Conservation (phyloP, 768 basidiomycete genomes). For the Macrocybe gigantea region DNA sequence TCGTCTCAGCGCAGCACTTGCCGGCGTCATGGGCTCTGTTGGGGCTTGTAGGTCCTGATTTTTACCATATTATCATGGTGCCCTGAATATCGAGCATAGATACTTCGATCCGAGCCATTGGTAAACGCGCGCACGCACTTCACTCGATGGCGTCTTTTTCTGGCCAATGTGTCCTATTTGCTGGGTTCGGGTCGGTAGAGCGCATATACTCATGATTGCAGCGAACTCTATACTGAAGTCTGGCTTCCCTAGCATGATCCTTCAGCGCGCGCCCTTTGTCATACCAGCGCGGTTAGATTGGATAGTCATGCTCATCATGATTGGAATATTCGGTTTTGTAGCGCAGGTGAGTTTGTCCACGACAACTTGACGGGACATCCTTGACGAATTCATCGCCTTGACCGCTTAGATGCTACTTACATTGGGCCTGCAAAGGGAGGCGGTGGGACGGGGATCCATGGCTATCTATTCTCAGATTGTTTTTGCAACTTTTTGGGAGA, state of each 20-base stretch:
- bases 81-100: slow-evolving; percentile 15
- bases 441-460: slow-evolving; percentile 47
- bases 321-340: slow-evolving; percentile 47
- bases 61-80: neutral
- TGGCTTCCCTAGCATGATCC: slow-evolving; percentile 31
- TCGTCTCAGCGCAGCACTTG: slow-evolving; percentile 43
- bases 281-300: slow-evolving; percentile 41
- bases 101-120: slow-evolving; percentile 54
- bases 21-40: slow-evolving; percentile 56
- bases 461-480: slow-evolving; percentile 38
- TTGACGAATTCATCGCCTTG: too few species aligned
- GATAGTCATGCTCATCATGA: slow-evolving; percentile 40
- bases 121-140: slow-evolving; percentile 65
- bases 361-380: slow-evolving; percentile 31
- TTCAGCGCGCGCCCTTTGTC: slow-evolving; percentile 32
- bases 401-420: slow-evolving; percentile 41
- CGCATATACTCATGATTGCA: neutral
- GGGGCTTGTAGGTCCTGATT: slow-evolving; percentile 50
- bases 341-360: slow-evolving; percentile 50
- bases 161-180: slow-evolving; percentile 40
- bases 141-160: slow-evolving; percentile 70
- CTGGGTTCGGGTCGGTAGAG: slow-evolving; percentile 23
- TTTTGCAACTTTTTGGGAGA: neutral
- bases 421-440: slow-evolving; percentile 44
- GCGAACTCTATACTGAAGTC: too few species aligned